Evolutionary conservation across 345 rosid species (phyloP).

Genomic region (Kernera saxatilis): DNA sequence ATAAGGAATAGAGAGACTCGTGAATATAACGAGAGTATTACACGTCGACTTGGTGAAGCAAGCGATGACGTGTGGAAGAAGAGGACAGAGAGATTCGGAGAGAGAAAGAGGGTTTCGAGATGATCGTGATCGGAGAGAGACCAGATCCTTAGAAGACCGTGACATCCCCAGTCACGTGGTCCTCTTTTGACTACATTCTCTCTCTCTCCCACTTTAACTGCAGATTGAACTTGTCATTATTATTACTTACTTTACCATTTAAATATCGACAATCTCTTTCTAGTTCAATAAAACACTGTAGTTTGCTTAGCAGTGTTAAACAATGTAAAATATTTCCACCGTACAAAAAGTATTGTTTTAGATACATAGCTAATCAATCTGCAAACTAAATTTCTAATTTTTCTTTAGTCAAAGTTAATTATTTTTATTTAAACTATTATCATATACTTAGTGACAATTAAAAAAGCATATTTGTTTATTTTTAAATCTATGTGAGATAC

Average conservation of each 20-base stretch:
- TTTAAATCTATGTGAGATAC: not conserved
- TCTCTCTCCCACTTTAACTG: conserved; percentile 7
- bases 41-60: conserved; percentile 16
- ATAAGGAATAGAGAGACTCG: not conserved
- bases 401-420: not conserved
- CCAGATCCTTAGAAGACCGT: conserved; percentile 35
- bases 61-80: conserved; percentile 24
- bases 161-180: conserved; percentile 32
- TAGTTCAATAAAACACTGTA: not conserved
- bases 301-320: conserved; percentile 20
- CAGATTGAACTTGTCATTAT: conserved; percentile 18
- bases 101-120: not conserved
- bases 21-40: not conserved
- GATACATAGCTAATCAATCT: not conserved
- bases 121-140: conserved; percentile 23
- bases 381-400: not conserved
- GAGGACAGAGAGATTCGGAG: conserved; percentile 12
- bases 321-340: not conserved
- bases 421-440: not conserved
- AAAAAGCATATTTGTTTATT: not conserved
- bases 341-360: not conserved
- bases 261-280: not conserved
- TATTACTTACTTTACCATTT: not conserved
- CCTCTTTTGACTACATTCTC: conserved; percentile 34
- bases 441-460: not conserved